Evolutionary conservation across 768 basidiomycete species (phyloP).

Genomic region (Leccinum aurantiacum): DNA sequence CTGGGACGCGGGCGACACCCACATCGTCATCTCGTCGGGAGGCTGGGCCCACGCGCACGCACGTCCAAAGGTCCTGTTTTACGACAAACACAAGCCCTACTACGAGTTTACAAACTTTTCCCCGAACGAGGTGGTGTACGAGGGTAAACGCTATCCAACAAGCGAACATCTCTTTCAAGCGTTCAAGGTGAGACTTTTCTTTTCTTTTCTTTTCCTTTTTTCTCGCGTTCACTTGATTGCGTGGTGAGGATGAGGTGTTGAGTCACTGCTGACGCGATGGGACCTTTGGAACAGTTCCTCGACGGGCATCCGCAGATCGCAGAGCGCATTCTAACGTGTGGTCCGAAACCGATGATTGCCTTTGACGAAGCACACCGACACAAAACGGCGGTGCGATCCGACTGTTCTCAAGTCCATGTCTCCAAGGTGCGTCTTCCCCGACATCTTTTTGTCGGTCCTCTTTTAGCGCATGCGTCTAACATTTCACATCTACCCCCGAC

Average conservation of each 20-base stretch:
- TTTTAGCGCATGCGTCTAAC: neutral
- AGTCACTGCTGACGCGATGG: constrained; percentile 4
- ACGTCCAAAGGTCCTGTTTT: constrained; percentile 49
- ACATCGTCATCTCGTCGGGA: constrained; percentile 28
- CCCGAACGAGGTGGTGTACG: constrained; percentile 61
- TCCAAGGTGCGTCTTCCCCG: constrained; percentile 43
- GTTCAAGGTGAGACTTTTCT: constrained; percentile 51
- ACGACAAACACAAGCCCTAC: constrained; percentile 61
- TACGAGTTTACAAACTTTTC: constrained; percentile 79
- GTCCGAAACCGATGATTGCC: constrained; percentile 58
- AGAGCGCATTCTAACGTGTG: constrained; percentile 66
- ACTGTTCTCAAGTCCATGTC: constrained; percentile 70
- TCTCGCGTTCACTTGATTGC: neutral
- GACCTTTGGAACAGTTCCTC: constrained; percentile 47
- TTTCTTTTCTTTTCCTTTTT: neutral
- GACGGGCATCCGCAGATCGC: constrained; percentile 59
- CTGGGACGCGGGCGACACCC: too few species aligned
- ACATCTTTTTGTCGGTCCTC: neutral
- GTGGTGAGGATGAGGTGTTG: neutral
- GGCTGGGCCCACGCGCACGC: constrained; percentile 27
- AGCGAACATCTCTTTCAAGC: constrained; percentile 80
- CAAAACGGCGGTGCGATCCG: constrained; percentile 56
- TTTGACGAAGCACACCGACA: constrained; percentile 70
- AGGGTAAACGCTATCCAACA: constrained; percentile 66
- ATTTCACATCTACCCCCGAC: neutral